Conservation (phyloP, 2,329 filamentous ascomycete species). For the Nemania diffusa region DNA sequence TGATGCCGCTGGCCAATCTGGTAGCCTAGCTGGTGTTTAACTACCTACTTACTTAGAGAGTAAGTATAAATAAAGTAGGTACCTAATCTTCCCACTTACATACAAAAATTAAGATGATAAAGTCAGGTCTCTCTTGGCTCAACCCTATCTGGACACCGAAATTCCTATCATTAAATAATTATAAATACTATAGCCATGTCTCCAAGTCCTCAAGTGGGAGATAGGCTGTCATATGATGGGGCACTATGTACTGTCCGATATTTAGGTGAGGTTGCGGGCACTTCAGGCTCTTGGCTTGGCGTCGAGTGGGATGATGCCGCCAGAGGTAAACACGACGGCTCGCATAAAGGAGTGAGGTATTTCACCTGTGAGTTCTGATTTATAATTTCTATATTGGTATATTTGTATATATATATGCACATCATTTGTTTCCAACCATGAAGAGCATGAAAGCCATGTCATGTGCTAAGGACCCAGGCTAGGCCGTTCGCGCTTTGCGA, state of each 20-base stretch:
- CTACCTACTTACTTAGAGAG: no score
- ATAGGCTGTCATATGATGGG: conserved; percentile 82
- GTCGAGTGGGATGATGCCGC: conserved; percentile 94
- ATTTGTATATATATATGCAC: not conserved
- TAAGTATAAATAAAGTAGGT: no score
- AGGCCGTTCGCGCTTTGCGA: conserved; percentile 72
- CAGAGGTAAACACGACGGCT: conserved; percentile 90
- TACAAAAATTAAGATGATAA: not conserved
- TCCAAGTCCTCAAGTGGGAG: conserved; percentile 64
- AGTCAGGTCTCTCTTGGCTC: not conserved
- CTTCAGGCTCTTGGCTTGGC: conserved; percentile 84
- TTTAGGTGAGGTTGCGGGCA: conserved; percentile 78
- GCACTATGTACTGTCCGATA: conserved; percentile 87
- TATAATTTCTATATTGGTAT: not conserved
- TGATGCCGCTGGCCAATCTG: conserved; percentile 19
- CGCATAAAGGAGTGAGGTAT: conserved; percentile 80
- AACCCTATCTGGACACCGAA: no score
- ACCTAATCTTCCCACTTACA: no score
- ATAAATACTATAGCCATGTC: conserved; percentile 50
- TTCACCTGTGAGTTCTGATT: conserved; percentile 74
- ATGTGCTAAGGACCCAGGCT: not conserved
- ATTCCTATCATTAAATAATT: not conserved
- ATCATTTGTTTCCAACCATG: not conserved
- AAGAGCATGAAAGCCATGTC: not conserved
- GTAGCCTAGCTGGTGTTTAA: conserved; percentile 25